phyloP scores from a whole-genome alignment of 306 rosid genomes.

The Arachis hypogaea region DNA sequence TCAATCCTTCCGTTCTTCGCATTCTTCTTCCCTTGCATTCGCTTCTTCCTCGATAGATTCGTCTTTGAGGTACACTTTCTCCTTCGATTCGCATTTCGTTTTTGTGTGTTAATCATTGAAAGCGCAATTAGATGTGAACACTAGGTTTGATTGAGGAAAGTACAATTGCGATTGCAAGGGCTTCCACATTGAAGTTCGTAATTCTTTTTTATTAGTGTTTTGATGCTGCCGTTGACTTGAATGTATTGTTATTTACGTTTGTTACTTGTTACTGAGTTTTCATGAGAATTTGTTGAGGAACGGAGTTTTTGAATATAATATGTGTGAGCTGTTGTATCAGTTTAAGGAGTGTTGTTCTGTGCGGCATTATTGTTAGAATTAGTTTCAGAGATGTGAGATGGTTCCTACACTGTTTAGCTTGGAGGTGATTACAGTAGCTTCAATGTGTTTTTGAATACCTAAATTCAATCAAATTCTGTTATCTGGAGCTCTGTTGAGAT shows the following conservation, averaged over 20 bases:
- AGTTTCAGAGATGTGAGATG: not conserved
- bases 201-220: not conserved
- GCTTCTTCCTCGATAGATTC: slow-evolving; percentile 81
- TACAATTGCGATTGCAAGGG: not conserved
- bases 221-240: not conserved
- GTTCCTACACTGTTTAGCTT: not conserved
- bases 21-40: slow-evolving; percentile 73
- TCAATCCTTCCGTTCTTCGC: slow-evolving; percentile 65
- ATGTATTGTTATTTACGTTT: not conserved
- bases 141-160: not conserved
- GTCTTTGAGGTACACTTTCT: slow-evolving; percentile 73
- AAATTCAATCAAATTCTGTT: not conserved
- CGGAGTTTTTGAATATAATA: not conserved
- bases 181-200: not conserved
- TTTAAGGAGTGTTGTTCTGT: not conserved
- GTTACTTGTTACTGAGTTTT: slow-evolving; percentile 10
- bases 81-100: not conserved
- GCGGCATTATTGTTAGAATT: not conserved
- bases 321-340: not conserved
- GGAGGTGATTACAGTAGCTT: not conserved
- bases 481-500: not conserved
- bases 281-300: slow-evolving; percentile 7
- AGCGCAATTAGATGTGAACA: not conserved
- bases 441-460: not conserved
- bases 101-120: not conserved